Evolutionary conservation across 2,329 filamentous ascomycete species (phyloP).

Genomic region (Penicillium sp.): DNA sequence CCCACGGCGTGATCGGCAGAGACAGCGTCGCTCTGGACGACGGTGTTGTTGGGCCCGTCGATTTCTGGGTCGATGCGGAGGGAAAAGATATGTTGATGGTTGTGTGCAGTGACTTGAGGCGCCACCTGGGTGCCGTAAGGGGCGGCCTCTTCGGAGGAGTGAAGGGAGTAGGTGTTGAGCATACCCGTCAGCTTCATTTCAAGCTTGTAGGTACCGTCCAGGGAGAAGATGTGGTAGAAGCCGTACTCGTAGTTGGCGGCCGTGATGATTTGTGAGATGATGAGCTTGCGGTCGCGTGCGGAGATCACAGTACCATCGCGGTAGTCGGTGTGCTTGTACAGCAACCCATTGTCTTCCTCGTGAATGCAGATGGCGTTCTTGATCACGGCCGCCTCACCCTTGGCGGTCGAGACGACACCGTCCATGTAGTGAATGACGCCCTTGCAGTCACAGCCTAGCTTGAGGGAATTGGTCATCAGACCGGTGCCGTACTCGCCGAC

Average conservation of each 20-base stretch:
- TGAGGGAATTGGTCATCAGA: constrained; percentile 26
- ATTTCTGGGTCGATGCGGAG: constrained; percentile 79
- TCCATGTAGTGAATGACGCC: constrained; percentile 27
- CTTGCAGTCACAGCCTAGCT: constrained; percentile 27
- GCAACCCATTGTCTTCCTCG: constrained; percentile 27
- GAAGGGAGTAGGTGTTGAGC: constrained; percentile 79
- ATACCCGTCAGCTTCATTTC: constrained; percentile 88
- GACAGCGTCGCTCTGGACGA: constrained; percentile 48
- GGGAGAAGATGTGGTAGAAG: constrained; percentile 78
- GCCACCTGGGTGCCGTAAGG: constrained; percentile 89
- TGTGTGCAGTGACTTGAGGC: constrained; percentile 81
- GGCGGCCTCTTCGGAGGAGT: constrained; percentile 67
- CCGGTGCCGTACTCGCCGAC: constrained; percentile 25
- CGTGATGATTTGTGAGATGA: constrained; percentile 86
- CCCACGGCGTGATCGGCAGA: constrained; percentile 52
- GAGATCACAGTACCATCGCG: constrained; percentile 78
- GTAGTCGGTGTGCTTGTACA: constrained; percentile 79
- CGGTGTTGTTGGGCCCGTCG: constrained; percentile 73
- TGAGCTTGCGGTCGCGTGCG: constrained; percentile 74
- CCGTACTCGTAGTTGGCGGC: constrained; percentile 93
- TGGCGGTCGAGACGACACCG: constrained; percentile 19
- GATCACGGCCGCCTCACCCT: constrained; percentile 20
- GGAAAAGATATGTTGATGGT: constrained; percentile 91
- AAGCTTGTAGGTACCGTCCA: constrained; percentile 83
- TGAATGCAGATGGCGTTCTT: constrained; percentile 28